Evolutionary conservation across 768 basidiomycete species (phyloP).

Genomic region (Mycena olivaceomarginata): DNA sequence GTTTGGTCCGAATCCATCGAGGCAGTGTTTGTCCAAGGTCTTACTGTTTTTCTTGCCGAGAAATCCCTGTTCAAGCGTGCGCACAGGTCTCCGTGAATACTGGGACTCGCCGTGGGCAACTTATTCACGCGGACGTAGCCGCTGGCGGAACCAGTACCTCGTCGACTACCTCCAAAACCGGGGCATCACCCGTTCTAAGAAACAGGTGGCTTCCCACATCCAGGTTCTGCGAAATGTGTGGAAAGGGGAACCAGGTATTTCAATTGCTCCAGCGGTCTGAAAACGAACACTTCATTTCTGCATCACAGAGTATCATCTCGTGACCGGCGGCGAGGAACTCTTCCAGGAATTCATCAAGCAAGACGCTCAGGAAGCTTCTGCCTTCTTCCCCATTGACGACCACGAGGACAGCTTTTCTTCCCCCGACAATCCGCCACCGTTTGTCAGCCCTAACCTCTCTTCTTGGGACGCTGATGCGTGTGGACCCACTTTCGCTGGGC

Average conservation of each 20-base stretch:
- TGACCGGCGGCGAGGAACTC: slow-evolving; percentile 88
- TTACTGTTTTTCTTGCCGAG: slow-evolving; percentile 24
- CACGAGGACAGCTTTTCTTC: slow-evolving; percentile 63
- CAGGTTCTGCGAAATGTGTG: slow-evolving; percentile 92
- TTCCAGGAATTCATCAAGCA: slow-evolving; percentile 71
- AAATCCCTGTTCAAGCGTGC: slow-evolving; percentile 17
- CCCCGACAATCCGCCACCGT: slow-evolving; percentile 66
- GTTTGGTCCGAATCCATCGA: slow-evolving; percentile 91
- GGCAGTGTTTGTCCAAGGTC: slow-evolving; percentile 85
- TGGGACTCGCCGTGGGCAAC: slow-evolving; percentile 90
- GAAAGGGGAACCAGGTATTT: slow-evolving; percentile 86
- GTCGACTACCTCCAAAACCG: slow-evolving; percentile 86
- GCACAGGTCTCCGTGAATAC: slow-evolving; percentile 82
- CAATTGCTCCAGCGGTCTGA: slow-evolving; percentile 19
- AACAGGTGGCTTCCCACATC: slow-evolving; percentile 93
- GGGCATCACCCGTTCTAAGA: slow-evolving; percentile 86
- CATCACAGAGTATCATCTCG: slow-evolving; percentile 80
- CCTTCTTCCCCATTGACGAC: slow-evolving; percentile 68
- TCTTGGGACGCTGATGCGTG: no score
- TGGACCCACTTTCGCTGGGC: no score
- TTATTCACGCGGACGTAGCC: slow-evolving; percentile 81
- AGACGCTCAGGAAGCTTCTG: slow-evolving; percentile 65
- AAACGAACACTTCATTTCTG: slow-evolving; percentile 35
- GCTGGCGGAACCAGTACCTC: slow-evolving; percentile 91
- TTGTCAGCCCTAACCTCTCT: no score